Percentiles rank a stretch among this genome's conserved stretches.
Evolutionary conservation across 768 basidiomycete species (phyloP).

Genomic region (Boletus rubroflammeus): DNA sequence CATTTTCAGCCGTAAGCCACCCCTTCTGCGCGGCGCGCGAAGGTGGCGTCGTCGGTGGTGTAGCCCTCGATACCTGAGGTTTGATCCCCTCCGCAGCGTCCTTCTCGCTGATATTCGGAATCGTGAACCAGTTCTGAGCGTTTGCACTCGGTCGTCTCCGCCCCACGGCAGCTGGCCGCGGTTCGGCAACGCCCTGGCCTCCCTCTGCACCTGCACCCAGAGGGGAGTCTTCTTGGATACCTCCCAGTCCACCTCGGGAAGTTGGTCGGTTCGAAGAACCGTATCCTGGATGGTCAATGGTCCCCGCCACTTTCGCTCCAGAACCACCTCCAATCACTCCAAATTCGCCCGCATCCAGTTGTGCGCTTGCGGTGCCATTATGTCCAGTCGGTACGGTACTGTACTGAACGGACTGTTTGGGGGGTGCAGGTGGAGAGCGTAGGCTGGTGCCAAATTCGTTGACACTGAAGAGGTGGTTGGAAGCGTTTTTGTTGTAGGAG

Average conservation of each 20-base stretch:
- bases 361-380: constrained; percentile 16
- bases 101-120: constrained; percentile 40
- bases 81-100: constrained; percentile 35
- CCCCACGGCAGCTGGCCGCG: constrained; percentile 13
- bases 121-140: constrained; percentile 37
- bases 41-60: constrained; percentile 24
- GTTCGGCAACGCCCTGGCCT: background rate
- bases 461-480: constrained; percentile 3
- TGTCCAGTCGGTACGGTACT: constrained; percentile 27
- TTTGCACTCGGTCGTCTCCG: constrained; percentile 34
- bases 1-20: constrained; percentile 41
- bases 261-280: constrained; percentile 13
- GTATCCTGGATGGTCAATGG: constrained; percentile 30
- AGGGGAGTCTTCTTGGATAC: constrained; percentile 22
- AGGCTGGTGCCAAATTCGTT: constrained; percentile 6
- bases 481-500: constrained; percentile 10
- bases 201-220: constrained; percentile 5
- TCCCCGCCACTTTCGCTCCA: constrained; percentile 11
- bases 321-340: constrained; percentile 17
- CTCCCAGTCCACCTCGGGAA: constrained; percentile 18
- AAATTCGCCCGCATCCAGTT: constrained; percentile 18
- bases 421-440: constrained; percentile 8
- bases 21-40: constrained; percentile 21
- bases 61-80: constrained; percentile 16
- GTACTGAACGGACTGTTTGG: constrained; percentile 25